These are phyloP conservation scores for Trichoderma asperellum DNA, from an alignment of 2,329 filamentous ascomycete genomes.

Conservation along the genomic window DNA sequence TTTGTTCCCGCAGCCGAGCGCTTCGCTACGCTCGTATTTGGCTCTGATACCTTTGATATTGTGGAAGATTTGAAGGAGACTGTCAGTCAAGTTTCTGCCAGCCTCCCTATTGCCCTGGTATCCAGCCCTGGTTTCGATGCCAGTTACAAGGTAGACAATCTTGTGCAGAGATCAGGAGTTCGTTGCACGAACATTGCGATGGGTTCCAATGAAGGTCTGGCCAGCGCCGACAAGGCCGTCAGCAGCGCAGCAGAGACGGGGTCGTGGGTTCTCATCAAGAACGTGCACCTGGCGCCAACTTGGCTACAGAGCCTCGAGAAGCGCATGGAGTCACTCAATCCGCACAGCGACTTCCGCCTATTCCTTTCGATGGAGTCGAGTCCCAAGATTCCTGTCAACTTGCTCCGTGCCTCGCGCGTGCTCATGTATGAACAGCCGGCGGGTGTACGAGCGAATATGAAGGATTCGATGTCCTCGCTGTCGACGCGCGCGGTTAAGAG, in stretches of 20 bases:
- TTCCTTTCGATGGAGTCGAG: slow-evolving; percentile 99
- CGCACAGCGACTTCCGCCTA: slow-evolving; percentile 87
- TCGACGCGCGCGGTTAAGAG: slow-evolving; percentile 75
- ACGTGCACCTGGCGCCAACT: slow-evolving; percentile 92
- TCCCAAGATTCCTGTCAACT: slow-evolving; percentile 93
- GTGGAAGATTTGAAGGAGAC: slow-evolving; percentile 85
- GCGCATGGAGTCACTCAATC: slow-evolving; percentile 91
- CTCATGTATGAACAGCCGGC: slow-evolving; percentile 98
- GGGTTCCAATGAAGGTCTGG: slow-evolving; percentile 93
- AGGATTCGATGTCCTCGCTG: slow-evolving; percentile 87
- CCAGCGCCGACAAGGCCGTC: slow-evolving; percentile 94
- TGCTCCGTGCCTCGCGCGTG: slow-evolving; percentile 89
- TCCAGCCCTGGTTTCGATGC: slow-evolving; percentile 97
- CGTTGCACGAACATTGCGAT: slow-evolving; percentile 97
- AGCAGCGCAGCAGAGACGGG: slow-evolving; percentile 88
- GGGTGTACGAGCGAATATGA: slow-evolving; percentile 96
- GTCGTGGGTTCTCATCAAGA: slow-evolving; percentile 97
- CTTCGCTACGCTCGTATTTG: slow-evolving; percentile 88
- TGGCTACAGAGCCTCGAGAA: slow-evolving; percentile 99
- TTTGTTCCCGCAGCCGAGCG: slow-evolving; percentile 91
- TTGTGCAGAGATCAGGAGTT: slow-evolving; percentile 82
- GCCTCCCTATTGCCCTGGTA: slow-evolving; percentile 84
- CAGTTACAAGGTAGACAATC: slow-evolving; percentile 96
- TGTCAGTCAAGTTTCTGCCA: slow-evolving; percentile 80
- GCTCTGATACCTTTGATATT: slow-evolving; percentile 77